phyloP scores from a whole-genome alignment of 106 monocot species.

The Agapanthus africanus region DNA sequence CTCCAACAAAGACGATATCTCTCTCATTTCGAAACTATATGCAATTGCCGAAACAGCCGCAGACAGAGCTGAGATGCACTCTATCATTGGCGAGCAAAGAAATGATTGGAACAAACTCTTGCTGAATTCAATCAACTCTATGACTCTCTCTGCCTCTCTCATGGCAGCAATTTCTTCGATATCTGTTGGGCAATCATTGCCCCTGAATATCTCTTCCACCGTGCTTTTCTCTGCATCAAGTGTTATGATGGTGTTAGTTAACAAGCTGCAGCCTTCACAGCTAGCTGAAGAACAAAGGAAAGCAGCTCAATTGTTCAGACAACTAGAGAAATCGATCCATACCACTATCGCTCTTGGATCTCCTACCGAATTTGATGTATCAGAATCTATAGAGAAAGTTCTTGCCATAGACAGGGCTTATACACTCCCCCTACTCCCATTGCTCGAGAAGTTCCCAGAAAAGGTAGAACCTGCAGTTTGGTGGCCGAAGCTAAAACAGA shows the following conservation, averaged over 20 bases:
- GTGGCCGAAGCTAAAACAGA: constrained; percentile 41
- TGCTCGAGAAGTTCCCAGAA: constrained; percentile 78
- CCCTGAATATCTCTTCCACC: background rate
- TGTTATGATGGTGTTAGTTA: background rate
- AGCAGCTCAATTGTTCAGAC: constrained; percentile 52
- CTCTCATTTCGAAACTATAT: constrained; percentile 17
- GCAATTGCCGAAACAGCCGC: constrained; percentile 31
- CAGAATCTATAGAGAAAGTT: constrained; percentile 47
- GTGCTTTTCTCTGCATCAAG: constrained; percentile 5
- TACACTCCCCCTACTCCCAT: constrained; percentile 44
- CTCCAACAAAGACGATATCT: background rate
- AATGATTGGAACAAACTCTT: constrained; percentile 58
- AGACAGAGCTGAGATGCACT: constrained; percentile 48
- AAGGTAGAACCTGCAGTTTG: constrained; percentile 50
- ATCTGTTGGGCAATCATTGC: background rate
- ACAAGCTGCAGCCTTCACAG: background rate
- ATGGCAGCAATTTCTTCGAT: constrained; percentile 28
- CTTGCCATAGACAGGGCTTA: constrained; percentile 69
- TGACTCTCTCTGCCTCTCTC: constrained; percentile 37
- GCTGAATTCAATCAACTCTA: constrained; percentile 43
- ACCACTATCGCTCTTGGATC: constrained; percentile 9
- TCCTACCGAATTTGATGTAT: constrained; percentile 21
- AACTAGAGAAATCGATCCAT: constrained; percentile 47
- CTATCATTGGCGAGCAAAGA: constrained; percentile 43
- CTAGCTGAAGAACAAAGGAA: constrained; percentile 57